Evolutionary conservation across 495 filamentous ascomycete genomes (phyloP).

Genomic region (Trichocladium antarcticum): DNA sequence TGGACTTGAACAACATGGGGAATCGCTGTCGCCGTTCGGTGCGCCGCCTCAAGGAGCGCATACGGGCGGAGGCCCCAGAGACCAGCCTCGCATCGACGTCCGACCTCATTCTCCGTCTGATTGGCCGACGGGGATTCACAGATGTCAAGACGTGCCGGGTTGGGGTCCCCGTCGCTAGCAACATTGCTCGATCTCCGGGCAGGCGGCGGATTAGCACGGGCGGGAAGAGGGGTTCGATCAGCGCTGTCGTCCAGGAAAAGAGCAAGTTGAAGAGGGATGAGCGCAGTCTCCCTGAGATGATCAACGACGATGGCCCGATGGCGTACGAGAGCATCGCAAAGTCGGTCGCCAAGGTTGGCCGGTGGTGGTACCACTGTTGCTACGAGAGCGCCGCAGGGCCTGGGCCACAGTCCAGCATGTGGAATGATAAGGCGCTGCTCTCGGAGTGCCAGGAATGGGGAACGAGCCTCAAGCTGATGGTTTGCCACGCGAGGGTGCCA

Average conservation of each 20-base stretch:
- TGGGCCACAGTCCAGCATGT: slow-evolving; percentile 55
- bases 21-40: slow-evolving; percentile 63
- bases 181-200: slow-evolving; percentile 35
- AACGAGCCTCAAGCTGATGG: slow-evolving; percentile 79
- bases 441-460: slow-evolving; percentile 76
- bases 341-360: slow-evolving; percentile 81
- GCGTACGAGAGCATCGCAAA: slow-evolving; percentile 75
- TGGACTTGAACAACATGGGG: slow-evolving; percentile 82
- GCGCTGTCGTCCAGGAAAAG: neutral
- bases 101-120: slow-evolving; percentile 63
- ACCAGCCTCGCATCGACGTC: slow-evolving; percentile 62
- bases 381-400: slow-evolving; percentile 60
- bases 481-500: slow-evolving; percentile 65
- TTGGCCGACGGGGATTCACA: slow-evolving; percentile 70
- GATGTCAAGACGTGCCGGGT: slow-evolving; percentile 81
- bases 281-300: slow-evolving; percentile 56
- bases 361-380: slow-evolving; percentile 93
- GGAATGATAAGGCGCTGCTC: slow-evolving; percentile 63
- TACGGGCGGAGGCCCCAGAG: slow-evolving; percentile 46
- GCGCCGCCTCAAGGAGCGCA: slow-evolving; percentile 62
- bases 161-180: slow-evolving; percentile 76
- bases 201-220: slow-evolving; percentile 19
- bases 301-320: slow-evolving; percentile 50
- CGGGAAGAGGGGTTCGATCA: slow-evolving; percentile 4
- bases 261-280: slow-evolving; percentile 33